A percentile compares a stretch with the other conserved stretches of the same genome.
phyloP scores from a whole-genome alignment of 202 grass and related monocot genomes.

The Eragrostis tef region DNA sequence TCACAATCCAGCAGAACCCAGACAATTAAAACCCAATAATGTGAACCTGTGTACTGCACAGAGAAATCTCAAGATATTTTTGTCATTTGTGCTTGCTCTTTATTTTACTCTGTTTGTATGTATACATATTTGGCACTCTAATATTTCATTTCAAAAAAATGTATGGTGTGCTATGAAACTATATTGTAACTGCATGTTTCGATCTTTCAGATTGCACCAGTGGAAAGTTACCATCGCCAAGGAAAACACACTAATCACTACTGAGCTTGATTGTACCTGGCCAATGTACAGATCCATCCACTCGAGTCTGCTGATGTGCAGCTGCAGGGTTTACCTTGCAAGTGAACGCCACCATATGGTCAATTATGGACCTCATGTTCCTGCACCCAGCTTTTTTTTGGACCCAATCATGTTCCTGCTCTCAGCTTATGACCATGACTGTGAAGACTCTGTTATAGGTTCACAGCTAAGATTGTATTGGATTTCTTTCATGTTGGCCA shows the following conservation, averaged over 20 bases:
- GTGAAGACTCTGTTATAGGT: no score
- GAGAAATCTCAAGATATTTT: background rate
- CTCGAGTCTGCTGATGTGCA: background rate
- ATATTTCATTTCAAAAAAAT: background rate
- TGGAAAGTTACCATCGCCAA: background rate
- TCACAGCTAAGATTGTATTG: no score
- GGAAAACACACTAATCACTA: background rate
- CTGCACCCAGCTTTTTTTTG: no score
- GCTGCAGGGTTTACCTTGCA: background rate
- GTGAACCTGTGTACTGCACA: background rate
- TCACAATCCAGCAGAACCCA: background rate
- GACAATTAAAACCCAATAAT: background rate
- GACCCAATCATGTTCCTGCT: background rate
- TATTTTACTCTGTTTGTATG: background rate
- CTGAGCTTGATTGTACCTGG: background rate
- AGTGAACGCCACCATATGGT: background rate
- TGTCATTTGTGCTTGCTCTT: background rate
- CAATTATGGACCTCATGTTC: background rate
- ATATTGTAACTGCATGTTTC: background rate
- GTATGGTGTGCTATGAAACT: background rate
- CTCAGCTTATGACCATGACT: no score
- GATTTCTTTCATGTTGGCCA: no score
- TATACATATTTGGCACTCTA: background rate
- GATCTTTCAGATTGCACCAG: background rate
- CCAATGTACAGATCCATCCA: background rate